Evolutionary conservation across 1,139 yeast species (phyloP), one percentile per base, ranked within the genome.

Genomic region (Candida labiduridarum): DNA sequence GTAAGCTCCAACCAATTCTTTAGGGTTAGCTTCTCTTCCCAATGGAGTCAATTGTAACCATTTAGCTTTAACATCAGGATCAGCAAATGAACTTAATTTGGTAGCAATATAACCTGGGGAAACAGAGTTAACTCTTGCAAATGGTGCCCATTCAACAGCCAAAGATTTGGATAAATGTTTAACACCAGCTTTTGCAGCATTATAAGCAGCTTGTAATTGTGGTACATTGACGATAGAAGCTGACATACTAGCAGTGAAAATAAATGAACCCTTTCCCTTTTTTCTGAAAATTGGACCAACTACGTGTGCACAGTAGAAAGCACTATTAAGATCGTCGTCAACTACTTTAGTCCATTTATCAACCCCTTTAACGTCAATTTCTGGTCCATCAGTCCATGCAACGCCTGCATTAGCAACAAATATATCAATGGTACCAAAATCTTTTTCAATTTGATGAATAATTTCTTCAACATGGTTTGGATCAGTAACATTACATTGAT

Each of bases 221-320:
- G 88, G 88, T 62, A 81, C 82, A 66, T 83, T 83, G 58, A 81
- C 87, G 60, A 83, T 82, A 61, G 80, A 80, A 41, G 82, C 87
- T 36, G 74, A 67, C 63, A 49, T 69, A 34, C 68, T 64, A 3
- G 66, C 66, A 9, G 71, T 66, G 42, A 64, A 61, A 7, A 66
- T 58, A 41, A 66, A 62, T 19, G 60, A 53, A 1, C 71, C 71
- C 33, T 58, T 58, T 39, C 79, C 79, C 59, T 75, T 77, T 48
- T 66, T 59, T 27, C 61, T 64, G 49, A 77, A 62, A 74, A 76
- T 73, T 52, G 71, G 73, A 3, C 82, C 86, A 42, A 78, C 69
- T 9, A 71, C 72, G 52, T 80, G 71, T 19, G 80, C 69, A 41
- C 82, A 67, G 47, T 69, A 71, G 51, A 71, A 74, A 9, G 78